A percentile compares a stretch with the other conserved stretches of the same genome.
These are phyloP conservation scores for Vanrija sp. DNA, from an alignment of 1,284 basidiomycete species.

Conservation along the genomic window DNA sequence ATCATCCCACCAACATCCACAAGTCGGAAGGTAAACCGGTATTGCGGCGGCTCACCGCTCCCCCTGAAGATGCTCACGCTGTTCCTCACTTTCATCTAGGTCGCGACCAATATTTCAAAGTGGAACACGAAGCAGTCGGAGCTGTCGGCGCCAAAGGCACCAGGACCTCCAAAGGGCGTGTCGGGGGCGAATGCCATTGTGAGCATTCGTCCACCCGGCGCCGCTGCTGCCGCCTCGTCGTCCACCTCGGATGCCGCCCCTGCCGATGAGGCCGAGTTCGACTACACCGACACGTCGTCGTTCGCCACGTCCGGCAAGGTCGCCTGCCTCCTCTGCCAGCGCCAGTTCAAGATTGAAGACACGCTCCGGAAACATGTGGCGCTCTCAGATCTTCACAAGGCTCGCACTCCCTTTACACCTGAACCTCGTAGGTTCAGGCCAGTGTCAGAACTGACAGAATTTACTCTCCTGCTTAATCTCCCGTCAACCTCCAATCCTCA, in stretches of 20 bases:
- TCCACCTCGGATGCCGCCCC: neutral
- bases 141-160: conserved; percentile 48
- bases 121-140: conserved; percentile 92
- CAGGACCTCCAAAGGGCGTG: conserved; percentile 22
- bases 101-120: conserved; percentile 81
- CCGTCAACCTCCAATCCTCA: conserved; percentile 2
- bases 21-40: conserved; percentile 71
- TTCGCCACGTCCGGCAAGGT: conserved; percentile 52
- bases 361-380: conserved; percentile 79
- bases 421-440: conserved; percentile 27
- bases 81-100: conserved; percentile 51
- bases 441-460: conserved; percentile 20
- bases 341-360: conserved; percentile 83
- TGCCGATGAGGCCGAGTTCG: conserved; percentile 56
- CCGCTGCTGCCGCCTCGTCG: conserved; percentile 1
- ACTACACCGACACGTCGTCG: conserved; percentile 63
- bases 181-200: conserved; percentile 37
- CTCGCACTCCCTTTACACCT: conserved; percentile 48
- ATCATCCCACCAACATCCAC: conserved; percentile 76
- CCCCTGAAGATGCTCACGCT: conserved; percentile 2
- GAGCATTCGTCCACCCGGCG: conserved; percentile 1
- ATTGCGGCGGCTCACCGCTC: neutral
- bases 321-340: conserved; percentile 81
- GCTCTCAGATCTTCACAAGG: conserved; percentile 91
- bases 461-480: neutral